Conservation (phyloP, 306 rosid genomes). For the Neltuma alba region DNA sequence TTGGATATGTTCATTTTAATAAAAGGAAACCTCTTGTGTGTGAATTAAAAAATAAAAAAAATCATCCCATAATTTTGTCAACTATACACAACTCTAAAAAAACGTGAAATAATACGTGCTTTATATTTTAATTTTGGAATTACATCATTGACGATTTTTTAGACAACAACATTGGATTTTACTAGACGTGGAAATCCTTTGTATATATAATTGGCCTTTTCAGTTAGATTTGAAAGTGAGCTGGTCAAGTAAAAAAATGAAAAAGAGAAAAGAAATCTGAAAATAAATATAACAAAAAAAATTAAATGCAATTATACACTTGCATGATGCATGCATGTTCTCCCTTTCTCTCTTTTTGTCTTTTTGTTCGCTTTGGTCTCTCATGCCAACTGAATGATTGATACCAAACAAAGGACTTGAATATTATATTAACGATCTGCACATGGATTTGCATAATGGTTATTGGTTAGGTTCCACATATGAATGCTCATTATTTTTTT, state of each 20-base stretch:
- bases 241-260: neutral
- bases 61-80: neutral
- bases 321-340: neutral
- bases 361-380: neutral
- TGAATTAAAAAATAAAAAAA: neutral
- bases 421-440: neutral
- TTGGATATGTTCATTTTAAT: neutral
- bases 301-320: neutral
- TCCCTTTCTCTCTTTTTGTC: neutral
- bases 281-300: neutral
- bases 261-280: neutral
- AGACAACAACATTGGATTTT: neutral
- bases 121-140: neutral
- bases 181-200: neutral
- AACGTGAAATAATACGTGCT: neutral
- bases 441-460: neutral
- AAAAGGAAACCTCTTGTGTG: neutral
- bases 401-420: neutral
- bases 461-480: neutral
- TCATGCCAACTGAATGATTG: neutral
- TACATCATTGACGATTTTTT: neutral
- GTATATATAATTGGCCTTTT: neutral
- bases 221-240: neutral
- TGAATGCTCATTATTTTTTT: neutral
- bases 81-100: neutral